phyloP scores from a whole-genome alignment of 1,139 yeast genomes.

The Zygosaccharomyces pseudobailii region DNA sequence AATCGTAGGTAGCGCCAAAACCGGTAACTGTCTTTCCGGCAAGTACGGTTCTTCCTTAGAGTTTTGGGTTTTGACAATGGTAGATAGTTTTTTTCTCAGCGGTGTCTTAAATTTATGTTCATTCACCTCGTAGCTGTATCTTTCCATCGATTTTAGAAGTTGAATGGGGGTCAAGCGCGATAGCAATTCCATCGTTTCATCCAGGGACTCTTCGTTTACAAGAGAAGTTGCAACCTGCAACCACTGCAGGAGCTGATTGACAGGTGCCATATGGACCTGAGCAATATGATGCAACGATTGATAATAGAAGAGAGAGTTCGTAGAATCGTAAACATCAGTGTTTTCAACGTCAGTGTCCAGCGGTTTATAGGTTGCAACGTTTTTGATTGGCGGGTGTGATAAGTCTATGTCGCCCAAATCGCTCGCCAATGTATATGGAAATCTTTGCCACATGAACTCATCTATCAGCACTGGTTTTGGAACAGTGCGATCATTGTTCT shows the following conservation, averaged over 20 bases:
- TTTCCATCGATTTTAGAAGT: conserved; percentile 62
- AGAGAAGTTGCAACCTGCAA: conserved; percentile 74
- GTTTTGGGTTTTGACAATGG: conserved; percentile 16
- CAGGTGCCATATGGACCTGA: conserved; percentile 62
- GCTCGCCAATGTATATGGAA: conserved; percentile 41
- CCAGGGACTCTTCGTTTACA: conserved; percentile 51
- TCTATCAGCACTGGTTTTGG: conserved; percentile 46
- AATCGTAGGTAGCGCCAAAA: conserved; percentile 51
- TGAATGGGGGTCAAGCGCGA: conserved; percentile 65
- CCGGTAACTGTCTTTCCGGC: conserved; percentile 24
- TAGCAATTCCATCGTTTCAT: conserved; percentile 52
- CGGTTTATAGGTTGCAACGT: conserved; percentile 31
- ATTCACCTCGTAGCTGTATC: conserved; percentile 79
- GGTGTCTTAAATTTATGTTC: conserved; percentile 53
- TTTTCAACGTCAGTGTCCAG: conserved; percentile 8
- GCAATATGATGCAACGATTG: conserved; percentile 57
- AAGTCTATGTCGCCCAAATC: conserved; percentile 31
- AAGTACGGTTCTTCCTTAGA: conserved; percentile 17
- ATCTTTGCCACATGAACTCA: conserved; percentile 36
- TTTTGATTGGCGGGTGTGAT: conserved; percentile 20
- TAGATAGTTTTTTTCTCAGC: conserved; percentile 40
- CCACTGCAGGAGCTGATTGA: conserved; percentile 83
- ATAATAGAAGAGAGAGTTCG: conserved; percentile 46
- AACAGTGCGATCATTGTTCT: conserved; percentile 54
- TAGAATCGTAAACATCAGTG: conserved; percentile 28